phyloP scores from a whole-genome alignment of 495 filamentous ascomycete species.

The Aspergillus sparsus region DNA sequence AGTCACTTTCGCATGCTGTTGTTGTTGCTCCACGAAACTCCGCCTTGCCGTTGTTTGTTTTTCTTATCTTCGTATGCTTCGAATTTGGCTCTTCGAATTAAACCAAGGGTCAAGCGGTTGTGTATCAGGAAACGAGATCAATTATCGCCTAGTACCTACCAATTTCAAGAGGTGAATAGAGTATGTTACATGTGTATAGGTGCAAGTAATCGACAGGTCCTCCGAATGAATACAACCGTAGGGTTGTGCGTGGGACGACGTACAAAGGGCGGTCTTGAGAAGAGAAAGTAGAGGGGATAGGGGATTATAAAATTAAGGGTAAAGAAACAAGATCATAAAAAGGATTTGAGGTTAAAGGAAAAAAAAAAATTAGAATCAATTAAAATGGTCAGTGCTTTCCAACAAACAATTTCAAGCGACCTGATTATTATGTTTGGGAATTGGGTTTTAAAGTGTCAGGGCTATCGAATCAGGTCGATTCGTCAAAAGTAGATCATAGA shows the following conservation, averaged over 20 bases:
- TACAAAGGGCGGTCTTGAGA: slow-evolving; percentile 5
- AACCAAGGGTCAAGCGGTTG: background rate
- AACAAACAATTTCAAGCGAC: slow-evolving; percentile 11
- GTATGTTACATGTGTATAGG: slow-evolving; percentile 25
- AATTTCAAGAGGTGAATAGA: slow-evolving; percentile 6
- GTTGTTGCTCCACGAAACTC: background rate
- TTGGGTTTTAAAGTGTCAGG: slow-evolving; percentile 10
- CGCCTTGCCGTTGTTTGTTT: background rate
- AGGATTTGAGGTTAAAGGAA: slow-evolving; percentile 1
- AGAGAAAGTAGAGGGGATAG: background rate
- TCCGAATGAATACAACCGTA: background rate
- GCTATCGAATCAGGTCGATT: background rate
- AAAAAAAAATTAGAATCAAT: slow-evolving; percentile 12
- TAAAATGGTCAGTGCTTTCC: slow-evolving; percentile 15
- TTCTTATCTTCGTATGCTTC: slow-evolving; percentile 1
- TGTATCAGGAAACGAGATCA: background rate
- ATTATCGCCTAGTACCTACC: slow-evolving; percentile 22
- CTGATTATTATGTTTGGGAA: slow-evolving; percentile 5
- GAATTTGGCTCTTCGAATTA: slow-evolving; percentile 5
- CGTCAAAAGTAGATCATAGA: background rate
- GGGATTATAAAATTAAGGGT: background rate
- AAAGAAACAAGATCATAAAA: slow-evolving; percentile 4
- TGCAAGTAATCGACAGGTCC: slow-evolving; percentile 15
- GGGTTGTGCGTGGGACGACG: slow-evolving; percentile 3
- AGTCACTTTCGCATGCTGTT: slow-evolving; percentile 16